These are phyloP conservation scores for Warburgia ugandensis DNA, from an alignment of 164 flowering plant species.

Conservation along the genomic window DNA sequence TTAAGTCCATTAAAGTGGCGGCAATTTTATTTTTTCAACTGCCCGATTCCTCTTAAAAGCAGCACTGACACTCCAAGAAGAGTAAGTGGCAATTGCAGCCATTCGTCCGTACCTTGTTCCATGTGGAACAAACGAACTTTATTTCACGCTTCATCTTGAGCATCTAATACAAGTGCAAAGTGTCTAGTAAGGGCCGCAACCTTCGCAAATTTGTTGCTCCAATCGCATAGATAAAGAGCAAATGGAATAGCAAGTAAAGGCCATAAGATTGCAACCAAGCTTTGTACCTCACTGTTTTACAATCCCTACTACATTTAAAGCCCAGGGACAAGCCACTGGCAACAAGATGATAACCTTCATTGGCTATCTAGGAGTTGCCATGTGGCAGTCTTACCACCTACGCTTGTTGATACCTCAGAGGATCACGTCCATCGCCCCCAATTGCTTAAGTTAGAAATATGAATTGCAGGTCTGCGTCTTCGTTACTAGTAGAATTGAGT, in stretches of 20 bases:
- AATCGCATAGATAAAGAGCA: slow-evolving; percentile 84
- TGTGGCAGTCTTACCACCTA: slow-evolving; percentile 99
- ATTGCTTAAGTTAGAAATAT: slow-evolving; percentile 48
- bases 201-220: too few species aligned
- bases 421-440: slow-evolving; percentile 85
- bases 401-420: slow-evolving; percentile 91
- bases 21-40: too few species aligned
- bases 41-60: too few species aligned
- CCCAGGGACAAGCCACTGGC: slow-evolving; percentile 71
- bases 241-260: slow-evolving; percentile 72
- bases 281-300: slow-evolving; percentile 55
- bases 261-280: slow-evolving; percentile 47
- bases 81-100: too few species aligned
- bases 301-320: slow-evolving; percentile 55
- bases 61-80: too few species aligned
- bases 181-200: too few species aligned
- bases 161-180: too few species aligned
- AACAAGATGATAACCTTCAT: too few species aligned
- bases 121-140: too few species aligned
- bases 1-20: too few species aligned
- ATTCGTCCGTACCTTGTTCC: too few species aligned
- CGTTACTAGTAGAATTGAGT: not conserved
- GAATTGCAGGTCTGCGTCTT: slow-evolving; percentile 12
- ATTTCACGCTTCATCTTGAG: too few species aligned
- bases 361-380: slow-evolving; percentile 84